A percentile compares a stretch with the other conserved stretches of the same genome.
Evolutionary conservation across 2,329 filamentous ascomycete species (phyloP).

Genomic region (Penicillium crustosum): DNA sequence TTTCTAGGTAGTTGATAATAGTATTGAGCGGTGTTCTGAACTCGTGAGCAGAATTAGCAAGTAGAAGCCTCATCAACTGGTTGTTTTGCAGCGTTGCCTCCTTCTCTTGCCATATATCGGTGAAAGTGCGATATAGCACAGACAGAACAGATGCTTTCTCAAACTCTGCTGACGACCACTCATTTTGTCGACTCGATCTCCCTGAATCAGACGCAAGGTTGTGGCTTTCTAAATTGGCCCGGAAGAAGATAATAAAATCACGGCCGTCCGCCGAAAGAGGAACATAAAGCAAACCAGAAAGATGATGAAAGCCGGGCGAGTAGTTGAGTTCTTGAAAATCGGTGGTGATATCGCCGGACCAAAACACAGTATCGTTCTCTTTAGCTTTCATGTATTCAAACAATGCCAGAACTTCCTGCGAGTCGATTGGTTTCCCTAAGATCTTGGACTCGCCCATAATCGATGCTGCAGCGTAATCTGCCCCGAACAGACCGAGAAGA

Average conservation of each 20-base stretch:
- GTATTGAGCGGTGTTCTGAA: conserved; percentile 86
- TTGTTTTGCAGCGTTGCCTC: conserved; percentile 78
- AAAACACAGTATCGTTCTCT: conserved; percentile 68
- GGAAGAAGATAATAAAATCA: conserved; percentile 87
- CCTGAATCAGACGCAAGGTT: neutral
- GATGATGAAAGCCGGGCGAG: conserved; percentile 69
- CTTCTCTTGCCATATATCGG: conserved; percentile 88
- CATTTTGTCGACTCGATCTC: conserved; percentile 59
- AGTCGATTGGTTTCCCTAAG: conserved; percentile 69
- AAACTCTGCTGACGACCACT: conserved; percentile 84
- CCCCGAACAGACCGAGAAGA: conserved; percentile 75
- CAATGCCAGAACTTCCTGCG: conserved; percentile 78
- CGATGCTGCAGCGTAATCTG: conserved; percentile 78
- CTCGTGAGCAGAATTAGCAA: conserved; percentile 87
- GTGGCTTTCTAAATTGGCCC: conserved; percentile 57
- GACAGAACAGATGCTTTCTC: conserved; percentile 85
- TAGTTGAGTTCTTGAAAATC: conserved; percentile 83
- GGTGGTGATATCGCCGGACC: conserved; percentile 68
- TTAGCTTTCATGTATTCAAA: conserved; percentile 78
- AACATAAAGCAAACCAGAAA: conserved; percentile 77
- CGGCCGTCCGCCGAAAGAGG: conserved; percentile 70
- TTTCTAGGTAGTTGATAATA: conserved; percentile 93
- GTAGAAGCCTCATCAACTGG: conserved; percentile 71
- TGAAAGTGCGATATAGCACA: conserved; percentile 82
- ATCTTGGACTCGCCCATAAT: conserved; percentile 84